Evolutionary conservation across 495 filamentous ascomycete species (phyloP), one percentile per base, ranked within the genome.

Genomic region (Podospora pseudopauciseta): DNA sequence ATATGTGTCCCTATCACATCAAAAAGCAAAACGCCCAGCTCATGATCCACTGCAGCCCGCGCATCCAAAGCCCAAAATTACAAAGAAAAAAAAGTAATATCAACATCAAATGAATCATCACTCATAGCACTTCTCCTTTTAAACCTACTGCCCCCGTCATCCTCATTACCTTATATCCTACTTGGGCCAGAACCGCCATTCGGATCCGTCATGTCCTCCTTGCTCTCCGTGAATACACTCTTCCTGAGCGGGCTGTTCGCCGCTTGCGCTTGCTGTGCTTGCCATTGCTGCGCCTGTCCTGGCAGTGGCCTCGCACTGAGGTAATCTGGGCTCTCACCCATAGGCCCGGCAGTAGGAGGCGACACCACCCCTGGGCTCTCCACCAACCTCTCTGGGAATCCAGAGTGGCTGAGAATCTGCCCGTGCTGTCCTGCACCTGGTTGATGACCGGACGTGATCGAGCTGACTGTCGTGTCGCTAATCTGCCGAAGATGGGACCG

Each of bases 401-500:
- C 62, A 34, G 62, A 49, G 5, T 54, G 54, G 27, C 67, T 65
- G 3, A 68, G 57, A 16, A 68, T 53, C 39, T 62, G 59, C 1
- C 39, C 62, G 23, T 55, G 44, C 1, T 44, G 39, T 9, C 13
- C 16, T 27, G 18, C 64, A 0, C 44, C 58, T 7, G 30, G 61
- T 26, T 66, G 64, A 34, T 68, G 65, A 6, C 27, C 65, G 5
- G 71, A 68, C 0, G 72, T 67, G 0, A 73, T 68, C 1, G 82
- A 81, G 67, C 71, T 78, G 23, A 84, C 79, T 27, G 77, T 83
- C 3, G 76, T 75, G 61, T 82, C 81, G 72, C 80, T 82, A 34
- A 81, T 78, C 26, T 82, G 79, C 0, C 83, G 73, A n/a, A 85
- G 71, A 65, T 86, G 84, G 2, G 78, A 72, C 7, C 71, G 65